Evolutionary conservation across 2,329 filamentous ascomycete genomes (phyloP), one percentile per base, ranked within the genome.

Genomic region (Trichoderma guizhouense): DNA sequence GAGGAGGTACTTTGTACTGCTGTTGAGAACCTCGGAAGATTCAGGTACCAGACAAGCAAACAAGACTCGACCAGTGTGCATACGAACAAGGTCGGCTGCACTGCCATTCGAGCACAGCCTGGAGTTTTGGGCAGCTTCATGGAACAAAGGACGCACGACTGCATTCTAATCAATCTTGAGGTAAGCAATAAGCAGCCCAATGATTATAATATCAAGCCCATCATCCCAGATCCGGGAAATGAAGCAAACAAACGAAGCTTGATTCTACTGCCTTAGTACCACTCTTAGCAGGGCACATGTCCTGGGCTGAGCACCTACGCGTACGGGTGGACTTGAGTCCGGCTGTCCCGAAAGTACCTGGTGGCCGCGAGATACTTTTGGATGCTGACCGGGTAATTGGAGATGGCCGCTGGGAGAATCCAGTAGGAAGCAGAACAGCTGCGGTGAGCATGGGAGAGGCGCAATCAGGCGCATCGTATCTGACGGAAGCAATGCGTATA

Each of bases 321-420:
- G 66, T 61, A 69, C 55, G 55, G 51, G 28, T 34, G 39, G 67
- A 53, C 66, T 51, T 36, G 28, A 61, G 57, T 69, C 67, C 67
- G 67, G 67, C 67, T 62, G 67, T 69, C 67, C 67, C 67, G 67
- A 62, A 69, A 24, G 67, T 69, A 69, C 39, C 57, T n/a, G 9
- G 18, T 11, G 28, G 28, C 26, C 14, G 36, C 7, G 57, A 18
- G 67, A 61, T 69, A 69, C 67, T 61, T 67, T 57, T 24, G 57
- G 11, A 9, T 58, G 67, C 67, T 69, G 67, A 62, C 67, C 28
- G 67, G 67, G 30, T 62, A 51, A 61, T 53, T 62, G 39, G 21
- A 43, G n/a, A 30, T 36, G 53, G 18, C 51, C 7, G 14, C 15
- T 30, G 64, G 53, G n/a, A 28, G 9, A 39, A 57, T 24, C 32